phyloP scores from a whole-genome alignment of 306 rosid species.

The Trifolium dubium region DNA sequence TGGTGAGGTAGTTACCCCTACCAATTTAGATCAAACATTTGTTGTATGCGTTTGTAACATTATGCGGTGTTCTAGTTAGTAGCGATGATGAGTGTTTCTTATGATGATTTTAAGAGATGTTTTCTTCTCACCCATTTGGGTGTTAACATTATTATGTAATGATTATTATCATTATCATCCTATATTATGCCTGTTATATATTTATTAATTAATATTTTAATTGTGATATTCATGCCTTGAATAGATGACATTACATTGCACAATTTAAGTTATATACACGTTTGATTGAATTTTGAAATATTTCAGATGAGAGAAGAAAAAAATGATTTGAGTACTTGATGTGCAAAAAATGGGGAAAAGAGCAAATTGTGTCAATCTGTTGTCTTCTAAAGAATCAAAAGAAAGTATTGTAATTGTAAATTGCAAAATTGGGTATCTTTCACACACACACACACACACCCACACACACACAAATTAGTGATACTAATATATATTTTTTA shows the following conservation, averaged over 20 bases:
- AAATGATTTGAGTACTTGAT: not conserved
- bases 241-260: not conserved
- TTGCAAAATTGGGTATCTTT: no score
- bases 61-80: slow-evolving; percentile 50
- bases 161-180: slow-evolving; percentile 33
- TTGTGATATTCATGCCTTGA: not conserved
- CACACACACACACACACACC: no score
- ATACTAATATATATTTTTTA: no score
- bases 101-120: slow-evolving; percentile 48
- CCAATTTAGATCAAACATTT: slow-evolving; percentile 44
- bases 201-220: slow-evolving; percentile 28
- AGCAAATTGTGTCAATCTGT: no score
- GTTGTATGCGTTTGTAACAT: slow-evolving; percentile 47
- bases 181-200: slow-evolving; percentile 33
- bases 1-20: slow-evolving; percentile 46
- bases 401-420: no score
- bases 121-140: slow-evolving; percentile 45
- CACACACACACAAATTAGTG: no score
- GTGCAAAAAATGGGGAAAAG: not conserved
- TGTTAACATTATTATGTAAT: slow-evolving; percentile 28
- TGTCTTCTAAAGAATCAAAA: no score
- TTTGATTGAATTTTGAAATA: not conserved
- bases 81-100: slow-evolving; percentile 66
- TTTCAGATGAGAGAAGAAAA: not conserved
- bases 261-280: not conserved